Conservation (phyloP, 805 yeast genomes). For the Candida glaebosa region DNA sequence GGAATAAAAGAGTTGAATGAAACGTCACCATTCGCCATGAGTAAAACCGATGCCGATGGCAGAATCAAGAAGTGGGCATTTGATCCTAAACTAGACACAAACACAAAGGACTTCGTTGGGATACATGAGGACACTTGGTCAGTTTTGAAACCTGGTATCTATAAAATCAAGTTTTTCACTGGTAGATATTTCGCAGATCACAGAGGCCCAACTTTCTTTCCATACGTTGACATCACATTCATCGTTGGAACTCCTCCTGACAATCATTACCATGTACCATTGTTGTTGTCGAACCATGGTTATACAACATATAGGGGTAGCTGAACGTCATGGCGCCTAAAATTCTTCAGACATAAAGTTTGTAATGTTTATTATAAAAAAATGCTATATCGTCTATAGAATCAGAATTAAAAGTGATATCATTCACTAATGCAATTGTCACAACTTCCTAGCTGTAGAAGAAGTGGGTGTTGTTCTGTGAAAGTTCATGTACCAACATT, state of each 20-base stretch:
- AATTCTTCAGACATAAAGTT: neutral
- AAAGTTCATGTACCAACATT: constrained; percentile 66
- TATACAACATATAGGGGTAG: constrained; percentile 91
- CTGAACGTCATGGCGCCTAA: constrained; percentile 17
- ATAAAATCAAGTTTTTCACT: constrained; percentile 75
- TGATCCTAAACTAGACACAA: constrained; percentile 29
- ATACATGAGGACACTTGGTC: constrained; percentile 35
- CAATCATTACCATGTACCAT: constrained; percentile 85
- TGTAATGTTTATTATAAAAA: neutral
- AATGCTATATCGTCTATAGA: neutral
- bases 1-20: constrained; percentile 21
- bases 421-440: neutral
- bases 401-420: neutral
- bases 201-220: constrained; percentile 64
- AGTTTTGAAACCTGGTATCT: constrained; percentile 55
- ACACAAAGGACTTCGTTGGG: constrained; percentile 9
- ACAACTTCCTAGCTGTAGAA: constrained; percentile 37
- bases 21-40: constrained; percentile 54
- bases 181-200: constrained; percentile 54
- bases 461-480: constrained; percentile 62
- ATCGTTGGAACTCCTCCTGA: constrained; percentile 64
- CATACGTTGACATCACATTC: constrained; percentile 79
- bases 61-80: constrained; percentile 67
- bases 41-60: constrained; percentile 77
- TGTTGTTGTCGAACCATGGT: constrained; percentile 78